A percentile compares a stretch with the other conserved stretches of the same genome.
These are phyloP conservation scores for Hericium alpestre DNA, from an alignment of 768 basidiomycete species.

Conservation along the genomic window DNA sequence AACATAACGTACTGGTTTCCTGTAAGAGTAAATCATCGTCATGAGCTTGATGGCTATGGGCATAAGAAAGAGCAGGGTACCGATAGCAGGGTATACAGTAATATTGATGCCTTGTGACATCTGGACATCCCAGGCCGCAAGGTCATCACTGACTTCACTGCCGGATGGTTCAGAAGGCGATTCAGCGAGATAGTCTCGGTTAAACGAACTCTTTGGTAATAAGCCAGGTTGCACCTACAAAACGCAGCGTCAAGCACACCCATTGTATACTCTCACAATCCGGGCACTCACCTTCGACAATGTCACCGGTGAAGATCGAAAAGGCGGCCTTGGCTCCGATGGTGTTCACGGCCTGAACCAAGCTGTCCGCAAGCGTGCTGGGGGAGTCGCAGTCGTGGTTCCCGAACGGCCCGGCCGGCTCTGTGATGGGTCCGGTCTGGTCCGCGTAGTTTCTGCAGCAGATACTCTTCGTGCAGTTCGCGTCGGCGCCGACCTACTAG, in stretches of 20 bases:
- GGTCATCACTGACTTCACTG: conserved; percentile 25
- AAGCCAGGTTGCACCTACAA: conserved; percentile 39
- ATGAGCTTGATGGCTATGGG: not conserved
- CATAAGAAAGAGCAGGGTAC: conserved; percentile 17
- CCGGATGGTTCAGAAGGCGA: not conserved
- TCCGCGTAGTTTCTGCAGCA: not conserved
- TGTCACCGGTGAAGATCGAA: conserved; percentile 56
- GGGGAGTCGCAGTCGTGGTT: not conserved
- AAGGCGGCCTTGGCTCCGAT: conserved; percentile 24
- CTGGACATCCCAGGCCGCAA: conserved; percentile 35
- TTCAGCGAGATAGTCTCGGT: not conserved
- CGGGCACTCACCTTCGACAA: conserved; percentile 39
- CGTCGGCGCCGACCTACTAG: not conserved
- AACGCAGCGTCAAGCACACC: not conserved
- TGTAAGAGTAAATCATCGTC: not conserved
- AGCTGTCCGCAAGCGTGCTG: not conserved
- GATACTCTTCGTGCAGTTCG: conserved; percentile 1
- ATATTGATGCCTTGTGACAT: conserved; percentile 29
- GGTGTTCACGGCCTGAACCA: not conserved
- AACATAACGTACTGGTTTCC: conserved; percentile 45
- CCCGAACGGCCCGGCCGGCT: conserved; percentile 1
- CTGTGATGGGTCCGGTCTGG: not conserved
- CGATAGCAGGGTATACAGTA: conserved; percentile 41
- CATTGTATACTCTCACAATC: not conserved
- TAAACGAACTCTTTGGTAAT: conserved; percentile 29